Conservation (phyloP, 805 yeast genomes). For the Groenewaldozyma salmanticensis region DNA sequence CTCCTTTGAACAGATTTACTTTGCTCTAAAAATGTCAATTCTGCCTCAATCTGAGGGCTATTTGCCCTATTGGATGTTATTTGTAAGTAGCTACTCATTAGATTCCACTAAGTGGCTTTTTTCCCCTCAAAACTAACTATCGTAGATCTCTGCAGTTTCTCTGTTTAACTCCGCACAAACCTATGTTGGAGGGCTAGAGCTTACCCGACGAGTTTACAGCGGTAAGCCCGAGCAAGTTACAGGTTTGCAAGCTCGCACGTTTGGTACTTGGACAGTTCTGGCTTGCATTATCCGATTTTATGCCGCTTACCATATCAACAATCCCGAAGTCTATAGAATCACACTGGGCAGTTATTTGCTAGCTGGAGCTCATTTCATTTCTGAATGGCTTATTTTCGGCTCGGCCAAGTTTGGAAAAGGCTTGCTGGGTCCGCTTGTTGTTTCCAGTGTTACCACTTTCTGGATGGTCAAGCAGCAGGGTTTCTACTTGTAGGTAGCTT, state of each 20-base stretch:
- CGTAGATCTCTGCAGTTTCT: constrained; percentile 72
- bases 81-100: constrained; percentile 32
- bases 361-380: constrained; percentile 74
- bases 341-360: constrained; percentile 71
- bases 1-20: too few relatives aligned
- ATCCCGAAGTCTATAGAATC: constrained; percentile 64
- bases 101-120: not conserved
- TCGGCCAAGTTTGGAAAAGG: constrained; percentile 85
- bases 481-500: constrained; percentile 34
- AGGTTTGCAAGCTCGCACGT: constrained; percentile 80
- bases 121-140: too few relatives aligned
- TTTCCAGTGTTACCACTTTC: constrained; percentile 56
- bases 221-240: constrained; percentile 41
- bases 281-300: constrained; percentile 76
- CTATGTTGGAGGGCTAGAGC: constrained; percentile 59
- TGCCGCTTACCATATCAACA: constrained; percentile 69
- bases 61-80: constrained; percentile 69
- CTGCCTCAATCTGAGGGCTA: constrained; percentile 32
- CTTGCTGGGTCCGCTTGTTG: constrained; percentile 78
- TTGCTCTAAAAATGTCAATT: too few relatives aligned
- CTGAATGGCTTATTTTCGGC: constrained; percentile 72
- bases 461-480: constrained; percentile 78
- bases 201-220: constrained; percentile 75
- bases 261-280: constrained; percentile 95
- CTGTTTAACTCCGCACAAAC: constrained; percentile 84